phyloP scores from a whole-genome alignment of 345 rosid genomes.

The Jatropha curcas region DNA sequence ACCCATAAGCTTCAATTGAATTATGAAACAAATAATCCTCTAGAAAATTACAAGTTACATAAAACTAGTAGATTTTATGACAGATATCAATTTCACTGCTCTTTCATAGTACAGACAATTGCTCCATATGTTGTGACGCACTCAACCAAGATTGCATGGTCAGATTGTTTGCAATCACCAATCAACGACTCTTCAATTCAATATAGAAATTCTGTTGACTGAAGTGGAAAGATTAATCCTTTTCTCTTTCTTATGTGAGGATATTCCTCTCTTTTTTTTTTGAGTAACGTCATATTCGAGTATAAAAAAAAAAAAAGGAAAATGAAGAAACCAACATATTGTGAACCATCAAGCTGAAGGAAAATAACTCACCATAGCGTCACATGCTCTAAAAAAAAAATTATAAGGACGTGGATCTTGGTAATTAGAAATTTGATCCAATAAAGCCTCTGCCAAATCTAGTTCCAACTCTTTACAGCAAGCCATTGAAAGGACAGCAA shows the following conservation, averaged over 20 bases:
- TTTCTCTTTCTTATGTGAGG: not conserved
- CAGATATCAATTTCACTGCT: not conserved
- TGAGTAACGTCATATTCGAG: too few relatives aligned
- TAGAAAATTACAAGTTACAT: not conserved
- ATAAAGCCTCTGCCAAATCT: constrained; percentile 72
- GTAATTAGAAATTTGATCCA: constrained; percentile 55
- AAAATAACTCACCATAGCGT: constrained; percentile 52
- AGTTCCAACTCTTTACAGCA: constrained; percentile 70
- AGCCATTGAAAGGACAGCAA: constrained; percentile 56
- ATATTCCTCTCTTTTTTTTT: not conserved
- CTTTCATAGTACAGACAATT: not conserved
- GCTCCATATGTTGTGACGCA: not conserved
- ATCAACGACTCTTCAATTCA: constrained; percentile 3
- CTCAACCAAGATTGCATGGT: not conserved
- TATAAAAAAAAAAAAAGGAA: not conserved
- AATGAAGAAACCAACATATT: not conserved
- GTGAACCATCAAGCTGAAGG: constrained; percentile 8
- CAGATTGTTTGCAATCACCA: not conserved
- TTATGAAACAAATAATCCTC: not conserved
- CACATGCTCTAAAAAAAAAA: constrained; percentile 67
- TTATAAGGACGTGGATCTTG: constrained; percentile 52
- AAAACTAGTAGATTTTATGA: not conserved
- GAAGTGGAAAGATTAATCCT: not conserved
- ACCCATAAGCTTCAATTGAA: not conserved
- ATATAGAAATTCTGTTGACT: not conserved